Base-by-base conservation (phyloP, 2,329 filamentous ascomycete species). In the Ilyonectria sp. region DNA sequence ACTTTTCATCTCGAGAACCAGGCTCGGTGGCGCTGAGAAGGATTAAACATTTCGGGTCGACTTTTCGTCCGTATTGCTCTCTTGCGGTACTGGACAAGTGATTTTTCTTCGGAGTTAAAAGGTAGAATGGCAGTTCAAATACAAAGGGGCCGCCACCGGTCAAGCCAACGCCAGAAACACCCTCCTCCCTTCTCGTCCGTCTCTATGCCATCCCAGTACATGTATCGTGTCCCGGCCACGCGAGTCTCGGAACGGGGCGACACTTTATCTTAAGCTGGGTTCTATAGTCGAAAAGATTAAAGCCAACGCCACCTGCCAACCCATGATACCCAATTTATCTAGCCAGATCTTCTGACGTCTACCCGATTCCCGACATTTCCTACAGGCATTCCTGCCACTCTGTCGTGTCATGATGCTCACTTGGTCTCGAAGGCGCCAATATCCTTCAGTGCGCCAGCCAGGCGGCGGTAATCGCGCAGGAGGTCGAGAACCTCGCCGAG, bases 401-500 rank as follows among this genome's bases (percentile, higher is more conserved):
- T 31, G 33, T 21, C 54, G 40, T 63, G 29, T 7, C 35, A 29
- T 44, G 31, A 29, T 23, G 23, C 26, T 69, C 71, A 81, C 63
- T 80, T 80, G 19, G 83, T 82, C 67, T 86, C 86, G 75, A 92
- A 90, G 10, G 89, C 90, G 21, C 86, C 89, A 76, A 89, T 81
- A 55, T 90, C 88, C 73, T 89, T 89, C 64, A 95, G 78, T 9
- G 88, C 88, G 31, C 85, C 85, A 0, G 92, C 92, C 53, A 95
- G 81, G 60, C 93, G 85, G 74, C 93, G 89, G 75, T 95, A 95
- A 78, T 95, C 93, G 62, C 89, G 86, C 23, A 95, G 80, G 55
- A 95, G 82, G 63, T 92, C 89, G 26, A 92, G 81, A 19, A 95
- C 90, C 74, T 95, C 93, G n/a, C 90, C 88, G 29, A 95, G 83